Conservation (phyloP, 345 rosid genomes). For the Balakata baccata region DNA sequence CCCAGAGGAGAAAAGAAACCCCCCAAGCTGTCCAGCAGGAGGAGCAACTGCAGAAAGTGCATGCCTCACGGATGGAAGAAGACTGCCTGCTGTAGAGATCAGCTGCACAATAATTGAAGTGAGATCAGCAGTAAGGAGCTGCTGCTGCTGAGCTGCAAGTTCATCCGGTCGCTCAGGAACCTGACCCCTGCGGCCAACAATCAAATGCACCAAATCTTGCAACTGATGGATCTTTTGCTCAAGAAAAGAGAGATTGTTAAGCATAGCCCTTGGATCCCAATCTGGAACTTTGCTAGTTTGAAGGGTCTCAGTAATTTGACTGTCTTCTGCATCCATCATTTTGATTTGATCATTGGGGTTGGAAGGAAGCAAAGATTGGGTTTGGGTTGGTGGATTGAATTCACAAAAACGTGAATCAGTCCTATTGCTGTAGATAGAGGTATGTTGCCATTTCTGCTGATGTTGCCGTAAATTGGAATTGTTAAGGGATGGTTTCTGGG, state of each 20-base stretch:
- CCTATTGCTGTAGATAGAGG: conserved; percentile 42
- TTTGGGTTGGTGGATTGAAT: conserved; percentile 34
- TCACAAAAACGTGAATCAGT: conserved; percentile 43
- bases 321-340: conserved; percentile 24
- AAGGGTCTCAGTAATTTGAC: conserved; percentile 36
- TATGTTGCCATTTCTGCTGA: conserved; percentile 63
- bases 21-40: conserved; percentile 40
- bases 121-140: conserved; percentile 76
- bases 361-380: conserved; percentile 26
- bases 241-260: conserved; percentile 72
- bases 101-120: conserved; percentile 89
- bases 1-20: conserved; percentile 42
- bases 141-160: conserved; percentile 67
- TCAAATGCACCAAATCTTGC: conserved; percentile 76
- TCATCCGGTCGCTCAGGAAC: conserved; percentile 48
- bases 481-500: conserved; percentile 33
- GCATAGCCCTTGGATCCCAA: conserved; percentile 85
- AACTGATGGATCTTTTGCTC: conserved; percentile 85
- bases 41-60: conserved; percentile 42
- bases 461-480: conserved; percentile 34
- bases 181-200: conserved; percentile 54
- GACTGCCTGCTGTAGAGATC: conserved; percentile 92
- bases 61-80: conserved; percentile 82
- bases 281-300: conserved; percentile 48
- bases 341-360: conserved; percentile 35